A percentile compares a stretch with the other conserved stretches of the same genome.
These are phyloP conservation scores for Dendrobium huoshanense DNA, from an alignment of 106 monocot species.

Conservation along the genomic window DNA sequence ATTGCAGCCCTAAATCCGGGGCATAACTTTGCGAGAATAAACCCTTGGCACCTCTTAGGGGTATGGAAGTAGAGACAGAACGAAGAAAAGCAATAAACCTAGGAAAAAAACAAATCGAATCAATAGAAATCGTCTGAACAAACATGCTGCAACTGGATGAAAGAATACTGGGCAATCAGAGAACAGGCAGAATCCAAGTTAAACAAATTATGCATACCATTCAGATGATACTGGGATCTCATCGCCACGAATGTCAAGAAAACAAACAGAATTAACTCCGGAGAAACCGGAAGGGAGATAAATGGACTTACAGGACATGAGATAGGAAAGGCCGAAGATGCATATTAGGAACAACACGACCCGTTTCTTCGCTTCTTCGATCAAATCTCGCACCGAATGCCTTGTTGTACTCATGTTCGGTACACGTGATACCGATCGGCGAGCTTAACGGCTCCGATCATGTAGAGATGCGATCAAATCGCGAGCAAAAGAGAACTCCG, in stretches of 20 bases:
- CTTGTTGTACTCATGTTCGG: conserved; percentile 38
- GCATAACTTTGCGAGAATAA: background rate
- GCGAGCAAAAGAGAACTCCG: background rate
- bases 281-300: background rate
- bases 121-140: background rate
- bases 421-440: background rate
- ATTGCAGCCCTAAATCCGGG: background rate
- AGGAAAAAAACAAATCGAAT: background rate
- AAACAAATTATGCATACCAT: background rate
- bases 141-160: background rate
- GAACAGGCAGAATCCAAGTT: background rate
- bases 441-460: conserved; percentile 3
- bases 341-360: conserved; percentile 45
- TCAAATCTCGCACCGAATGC: conserved; percentile 34
- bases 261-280: background rate
- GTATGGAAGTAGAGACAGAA: background rate
- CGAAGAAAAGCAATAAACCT: background rate
- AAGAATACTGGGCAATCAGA: background rate
- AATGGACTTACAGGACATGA: conserved; percentile 80
- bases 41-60: background rate
- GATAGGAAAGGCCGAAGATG: conserved; percentile 61
- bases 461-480: background rate
- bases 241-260: background rate
- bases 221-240: background rate
- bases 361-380: conserved; percentile 64